phyloP scores from a whole-genome alignment of 257 asterid species.

The Mentha longifolia region DNA sequence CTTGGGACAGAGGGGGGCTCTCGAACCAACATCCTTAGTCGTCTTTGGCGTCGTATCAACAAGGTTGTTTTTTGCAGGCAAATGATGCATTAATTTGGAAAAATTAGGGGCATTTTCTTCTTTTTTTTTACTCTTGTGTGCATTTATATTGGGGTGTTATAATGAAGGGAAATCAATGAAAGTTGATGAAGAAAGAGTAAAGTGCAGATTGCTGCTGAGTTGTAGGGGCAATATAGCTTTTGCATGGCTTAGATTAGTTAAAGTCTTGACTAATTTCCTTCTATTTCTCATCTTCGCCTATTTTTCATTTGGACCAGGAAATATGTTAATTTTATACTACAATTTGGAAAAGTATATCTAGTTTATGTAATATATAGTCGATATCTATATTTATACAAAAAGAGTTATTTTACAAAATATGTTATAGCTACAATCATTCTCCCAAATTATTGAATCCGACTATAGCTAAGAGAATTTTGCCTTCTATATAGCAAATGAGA shows the following conservation, averaged over 20 bases:
- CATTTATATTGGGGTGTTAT: not conserved
- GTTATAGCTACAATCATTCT: no score
- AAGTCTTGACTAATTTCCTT: constrained; percentile 43
- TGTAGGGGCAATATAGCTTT: constrained; percentile 18
- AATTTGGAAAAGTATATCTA: not conserved
- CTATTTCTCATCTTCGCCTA: constrained; percentile 44
- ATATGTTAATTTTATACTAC: not conserved
- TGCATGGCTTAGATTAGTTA: constrained; percentile 35
- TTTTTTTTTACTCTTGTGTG: not conserved
- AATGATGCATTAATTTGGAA: constrained; percentile 49
- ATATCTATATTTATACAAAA: no score
- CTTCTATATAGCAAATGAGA: no score
- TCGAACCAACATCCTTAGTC: constrained; percentile 29
- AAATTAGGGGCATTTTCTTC: not conserved
- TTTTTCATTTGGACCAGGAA: constrained; percentile 49
- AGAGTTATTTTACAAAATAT: no score
- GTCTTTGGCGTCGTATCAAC: constrained; percentile 36
- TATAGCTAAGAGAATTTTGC: no score
- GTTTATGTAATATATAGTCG: no score
- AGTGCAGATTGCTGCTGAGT: constrained; percentile 8
- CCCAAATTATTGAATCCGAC: no score
- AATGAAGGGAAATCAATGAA: not conserved
- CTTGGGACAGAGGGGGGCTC: constrained; percentile 62
- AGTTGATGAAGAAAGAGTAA: not conserved
- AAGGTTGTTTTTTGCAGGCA: constrained; percentile 44